Conservation (phyloP, 192 early-diverging fungal species). For the Funneliformis mosseae region DNA sequence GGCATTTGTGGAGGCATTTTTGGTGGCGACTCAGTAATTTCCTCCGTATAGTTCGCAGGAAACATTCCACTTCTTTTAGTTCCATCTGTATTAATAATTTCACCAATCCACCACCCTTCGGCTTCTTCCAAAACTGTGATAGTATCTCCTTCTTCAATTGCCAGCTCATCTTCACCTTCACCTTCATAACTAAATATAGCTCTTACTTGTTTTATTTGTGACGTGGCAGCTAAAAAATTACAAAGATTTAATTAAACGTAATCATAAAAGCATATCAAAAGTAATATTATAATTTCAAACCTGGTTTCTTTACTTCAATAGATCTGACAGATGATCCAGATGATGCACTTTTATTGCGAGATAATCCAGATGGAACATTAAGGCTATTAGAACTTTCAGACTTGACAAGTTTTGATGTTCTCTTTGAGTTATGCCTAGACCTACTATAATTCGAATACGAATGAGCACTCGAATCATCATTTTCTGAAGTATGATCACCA, state of each 20-base stretch:
- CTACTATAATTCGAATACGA: not conserved
- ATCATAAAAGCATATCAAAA: not conserved
- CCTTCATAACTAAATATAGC: conserved; percentile 83
- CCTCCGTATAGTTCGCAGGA: conserved; percentile 90
- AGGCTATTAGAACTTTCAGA: not conserved
- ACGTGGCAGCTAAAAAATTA: not conserved
- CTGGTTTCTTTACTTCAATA: not conserved
- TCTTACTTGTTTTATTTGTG: conserved; percentile 60
- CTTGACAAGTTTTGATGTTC: not conserved
- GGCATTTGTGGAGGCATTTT: conserved; percentile 36
- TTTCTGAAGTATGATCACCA: conserved; percentile 10
- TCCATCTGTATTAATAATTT: conserved; percentile 67
- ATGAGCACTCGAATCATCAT: not conserved
- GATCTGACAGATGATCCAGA: not conserved
- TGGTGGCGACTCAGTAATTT: conserved; percentile 42
- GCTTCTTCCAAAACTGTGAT: conserved; percentile 85
- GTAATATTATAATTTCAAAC: not conserved
- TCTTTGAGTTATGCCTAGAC: not conserved
- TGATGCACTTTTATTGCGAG: not conserved
- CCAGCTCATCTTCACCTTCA: conserved; percentile 77
- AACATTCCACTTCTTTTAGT: conserved; percentile 79
- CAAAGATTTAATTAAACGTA: not conserved
- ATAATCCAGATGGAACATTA: not conserved
- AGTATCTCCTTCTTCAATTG: conserved; percentile 83
- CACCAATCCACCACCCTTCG: conserved; percentile 95